Base-by-base conservation (phyloP, 2,329 filamentous ascomycete genomes). In the Fusarium robinianum region DNA sequence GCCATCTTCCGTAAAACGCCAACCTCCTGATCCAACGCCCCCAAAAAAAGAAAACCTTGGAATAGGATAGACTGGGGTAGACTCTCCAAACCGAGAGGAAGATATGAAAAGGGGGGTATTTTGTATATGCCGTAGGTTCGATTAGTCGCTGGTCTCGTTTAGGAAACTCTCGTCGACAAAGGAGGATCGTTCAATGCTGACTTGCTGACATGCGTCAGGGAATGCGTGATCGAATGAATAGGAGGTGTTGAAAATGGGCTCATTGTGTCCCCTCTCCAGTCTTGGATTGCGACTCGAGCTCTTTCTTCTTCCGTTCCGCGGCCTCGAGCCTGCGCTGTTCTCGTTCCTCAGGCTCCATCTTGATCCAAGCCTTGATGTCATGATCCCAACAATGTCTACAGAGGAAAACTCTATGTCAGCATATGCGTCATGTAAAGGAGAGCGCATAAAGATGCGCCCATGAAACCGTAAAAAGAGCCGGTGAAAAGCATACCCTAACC, bases 331-430 rank as follows among this genome's bases (percentile, higher is more conserved):
- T 52, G 26, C 60, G 57, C 30, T 57, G 49, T 6, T 60, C 42
- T 24, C 56, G 43, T 18, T 64, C 58, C 6, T 63, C 59, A 27
- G 61, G 62, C 40, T 57, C 54, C 45, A 66, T 66, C 59, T 74
- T 78, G 24, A 83, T 63, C 84, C 84, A 87, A 55, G 81, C 74
- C 59, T 80, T 82, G 30, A 71, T 64, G 16, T 78, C 72, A 4
- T 77, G 68, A 30, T 79, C 67, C 83, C 83, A 87, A 22, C 65
- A 67, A 62, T 87, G 84, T 15, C 83, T 85, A 44, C 24, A 38
- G n/a, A 12, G 16, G 26, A 30, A n/a, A 41, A 39, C 15, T 35
- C 16, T 15, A 16, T 18, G 43, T 61, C 44, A 61, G 58, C 16
- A 34, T 32, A 19, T 53, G 18, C 19, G 27, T 12, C n/a, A 19